phyloP scores from a whole-genome alignment of 768 basidiomycete species.

The Glaciozyma antarctica region DNA sequence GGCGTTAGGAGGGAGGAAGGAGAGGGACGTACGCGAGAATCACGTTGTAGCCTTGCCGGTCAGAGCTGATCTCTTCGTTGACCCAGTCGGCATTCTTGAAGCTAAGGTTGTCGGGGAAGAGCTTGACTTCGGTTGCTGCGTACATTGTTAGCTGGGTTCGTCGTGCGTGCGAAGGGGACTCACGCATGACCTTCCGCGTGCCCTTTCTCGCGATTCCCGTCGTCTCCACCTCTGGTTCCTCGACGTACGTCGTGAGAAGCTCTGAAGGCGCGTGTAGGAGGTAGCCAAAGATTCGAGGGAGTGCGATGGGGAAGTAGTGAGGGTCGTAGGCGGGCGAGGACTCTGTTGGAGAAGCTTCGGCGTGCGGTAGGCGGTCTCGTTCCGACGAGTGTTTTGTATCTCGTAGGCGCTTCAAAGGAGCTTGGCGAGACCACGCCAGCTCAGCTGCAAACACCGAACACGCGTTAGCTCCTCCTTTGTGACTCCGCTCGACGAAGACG shows the following conservation, averaged over 20 bases:
- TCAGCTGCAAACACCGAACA: conserved; percentile 34
- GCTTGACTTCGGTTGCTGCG: conserved; percentile 5
- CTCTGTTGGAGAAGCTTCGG: background rate
- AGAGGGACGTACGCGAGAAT: conserved; percentile 58
- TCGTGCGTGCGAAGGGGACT: background rate
- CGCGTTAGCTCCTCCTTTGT: background rate
- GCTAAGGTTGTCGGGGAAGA: conserved; percentile 68
- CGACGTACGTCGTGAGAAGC: conserved; percentile 29
- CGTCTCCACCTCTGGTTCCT: conserved; percentile 10
- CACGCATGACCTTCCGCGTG: conserved; percentile 15
- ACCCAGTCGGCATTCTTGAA: conserved; percentile 71
- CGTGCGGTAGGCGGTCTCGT: background rate
- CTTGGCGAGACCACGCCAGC: conserved; percentile 17
- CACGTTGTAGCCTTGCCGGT: conserved; percentile 56
- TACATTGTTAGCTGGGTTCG: background rate
- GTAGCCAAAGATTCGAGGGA: conserved; percentile 64
- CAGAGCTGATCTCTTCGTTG: conserved; percentile 46
- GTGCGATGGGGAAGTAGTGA: conserved; percentile 63
- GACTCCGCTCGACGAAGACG: conserved; percentile 28
- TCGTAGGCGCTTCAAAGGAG: conserved; percentile 10
- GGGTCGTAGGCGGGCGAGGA: background rate
- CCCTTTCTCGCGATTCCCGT: conserved; percentile 5
- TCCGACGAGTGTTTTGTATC: background rate
- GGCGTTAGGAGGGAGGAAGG: background rate
- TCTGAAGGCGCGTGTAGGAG: conserved; percentile 55